Conservation (phyloP, 768 basidiomycete species). For the Mycena olivaceomarginata region DNA sequence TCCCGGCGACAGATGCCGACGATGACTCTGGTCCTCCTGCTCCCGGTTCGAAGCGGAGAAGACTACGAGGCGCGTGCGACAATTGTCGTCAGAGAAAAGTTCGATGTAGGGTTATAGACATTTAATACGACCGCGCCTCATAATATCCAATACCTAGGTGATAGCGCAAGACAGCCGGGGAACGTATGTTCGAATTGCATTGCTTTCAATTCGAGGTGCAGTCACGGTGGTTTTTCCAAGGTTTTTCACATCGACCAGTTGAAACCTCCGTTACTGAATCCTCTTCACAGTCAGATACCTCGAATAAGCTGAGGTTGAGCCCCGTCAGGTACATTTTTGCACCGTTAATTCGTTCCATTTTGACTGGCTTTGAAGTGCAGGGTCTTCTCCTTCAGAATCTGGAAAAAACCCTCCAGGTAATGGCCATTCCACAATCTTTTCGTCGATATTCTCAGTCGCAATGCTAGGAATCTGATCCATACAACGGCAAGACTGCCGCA, state of each 20-base stretch:
- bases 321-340: background rate
- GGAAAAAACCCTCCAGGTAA: background rate
- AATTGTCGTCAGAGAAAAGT: slow-evolving; percentile 31
- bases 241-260: background rate
- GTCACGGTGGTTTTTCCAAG: slow-evolving; percentile 35
- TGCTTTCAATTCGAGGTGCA: slow-evolving; percentile 65
- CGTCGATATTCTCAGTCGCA: background rate
- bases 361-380: background rate
- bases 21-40: slow-evolving; percentile 15
- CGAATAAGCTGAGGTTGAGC: background rate
- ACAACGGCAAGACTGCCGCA: slow-evolving; percentile 63
- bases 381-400: background rate
- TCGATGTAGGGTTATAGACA: slow-evolving; percentile 23
- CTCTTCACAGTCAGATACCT: background rate
- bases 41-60: slow-evolving; percentile 40
- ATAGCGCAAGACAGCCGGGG: slow-evolving; percentile 67
- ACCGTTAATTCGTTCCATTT: background rate
- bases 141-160: slow-evolving; percentile 50
- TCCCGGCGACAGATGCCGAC: slow-evolving; percentile 19
- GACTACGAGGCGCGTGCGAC: slow-evolving; percentile 41
- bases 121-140: background rate
- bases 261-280: background rate
- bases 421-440: background rate
- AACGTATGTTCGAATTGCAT: slow-evolving; percentile 67
- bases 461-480: slow-evolving; percentile 11